phyloP scores from a whole-genome alignment of 108 stramenopile species.

The Parmales sp. region DNA sequence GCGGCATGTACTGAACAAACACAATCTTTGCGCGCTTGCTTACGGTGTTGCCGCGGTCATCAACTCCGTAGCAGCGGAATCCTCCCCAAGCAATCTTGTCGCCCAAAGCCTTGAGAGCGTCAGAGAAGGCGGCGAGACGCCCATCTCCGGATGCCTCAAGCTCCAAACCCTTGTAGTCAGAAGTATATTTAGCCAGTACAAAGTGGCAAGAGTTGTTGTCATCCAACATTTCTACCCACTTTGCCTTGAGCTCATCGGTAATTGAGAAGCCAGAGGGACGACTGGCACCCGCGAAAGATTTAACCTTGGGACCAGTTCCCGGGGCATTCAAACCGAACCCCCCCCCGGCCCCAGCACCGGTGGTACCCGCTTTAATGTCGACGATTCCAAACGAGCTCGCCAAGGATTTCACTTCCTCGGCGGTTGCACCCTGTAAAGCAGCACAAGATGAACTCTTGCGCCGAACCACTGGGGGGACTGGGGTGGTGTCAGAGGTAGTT shows the following conservation, averaged over 20 bases:
- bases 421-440: slow-evolving; percentile 1
- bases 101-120: neutral
- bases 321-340: slow-evolving; percentile 15
- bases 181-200: neutral
- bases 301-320: slow-evolving; percentile 9
- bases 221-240: neutral
- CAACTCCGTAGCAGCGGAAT: slow-evolving; percentile 19
- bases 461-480: too few relatives aligned
- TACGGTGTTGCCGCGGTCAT: slow-evolving; percentile 21
- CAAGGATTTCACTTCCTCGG: neutral
- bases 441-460: neutral
- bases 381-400: neutral
- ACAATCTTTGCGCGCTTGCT: slow-evolving; percentile 18
- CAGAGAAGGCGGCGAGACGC: slow-evolving; percentile 12
- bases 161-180: slow-evolving; percentile 9
- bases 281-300: neutral
- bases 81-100: slow-evolving; percentile 23
- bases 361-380: slow-evolving; percentile 10
- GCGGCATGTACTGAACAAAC: slow-evolving; percentile 18
- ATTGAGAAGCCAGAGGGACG: neutral
- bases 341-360: slow-evolving; percentile 4
- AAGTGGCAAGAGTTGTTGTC: neutral
- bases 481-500: too few relatives aligned
- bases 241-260: neutral
- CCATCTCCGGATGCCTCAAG: slow-evolving; percentile 4